Evolutionary conservation across 139 green algal species (phyloP), one percentile per base, ranked within the genome.

Genomic region (Chlorella ohadii): DNA sequence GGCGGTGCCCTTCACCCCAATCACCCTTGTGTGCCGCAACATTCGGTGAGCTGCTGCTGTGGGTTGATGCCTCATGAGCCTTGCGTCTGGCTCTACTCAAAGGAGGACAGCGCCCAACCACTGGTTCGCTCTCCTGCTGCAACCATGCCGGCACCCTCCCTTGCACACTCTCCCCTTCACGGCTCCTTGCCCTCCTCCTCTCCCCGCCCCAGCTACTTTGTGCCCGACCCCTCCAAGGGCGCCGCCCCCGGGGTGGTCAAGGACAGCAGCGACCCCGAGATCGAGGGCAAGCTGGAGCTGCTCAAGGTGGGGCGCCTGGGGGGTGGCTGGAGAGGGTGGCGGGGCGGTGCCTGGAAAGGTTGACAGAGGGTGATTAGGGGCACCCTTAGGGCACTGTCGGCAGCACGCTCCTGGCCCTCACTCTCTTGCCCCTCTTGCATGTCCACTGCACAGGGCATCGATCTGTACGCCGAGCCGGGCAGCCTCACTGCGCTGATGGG

Each of bases 401-500:
- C n/a, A n/a, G n/a, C n/a, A n/a, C 44, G 44, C 9, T 51, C 44
- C 44, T 51, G 44, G 9, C 44, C 44, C 6, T 44, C 65, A 23
- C 16, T 25, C 13, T 3, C n/a, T n/a, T n/a, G n/a, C n/a, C n/a
- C n/a, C n/a, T n/a, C n/a, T n/a, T n/a, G n/a, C n/a, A n/a, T n/a
- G n/a, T n/a, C 70, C 33, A 19, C 5, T 12, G 1, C 82, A 65
- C 51, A 93, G 77, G 88, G 89, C 84, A 91, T 97, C 66, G 91
- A 88, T 7, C 89, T 92, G 13, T 92, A 71, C 31, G 89, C 87
- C 19, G 63, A 67, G 41, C 91, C 91, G 3, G 87, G 91, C 5
- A 33, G 79, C 28, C 80, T 94, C 51, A 86, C 81, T 19, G 91
- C 91, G 27, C 87, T 97, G 38, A 97, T 97, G 94, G 94, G 94